Evolutionary conservation across 1,284 basidiomycete species (phyloP).

Genomic region (Ganoderma lucidum): DNA sequence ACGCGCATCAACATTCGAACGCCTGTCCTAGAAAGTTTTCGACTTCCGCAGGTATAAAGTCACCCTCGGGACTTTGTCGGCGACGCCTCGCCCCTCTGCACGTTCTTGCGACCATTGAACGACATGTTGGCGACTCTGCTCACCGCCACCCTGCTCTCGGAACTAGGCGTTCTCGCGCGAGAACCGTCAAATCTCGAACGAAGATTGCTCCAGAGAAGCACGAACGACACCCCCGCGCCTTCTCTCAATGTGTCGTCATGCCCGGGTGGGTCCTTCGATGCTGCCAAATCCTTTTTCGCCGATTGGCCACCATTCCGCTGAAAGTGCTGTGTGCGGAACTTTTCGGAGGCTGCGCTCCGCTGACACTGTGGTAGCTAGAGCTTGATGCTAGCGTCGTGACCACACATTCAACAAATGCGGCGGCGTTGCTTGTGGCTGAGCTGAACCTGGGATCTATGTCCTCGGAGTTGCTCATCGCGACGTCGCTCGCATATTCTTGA

Average conservation of each 20-base stretch:
- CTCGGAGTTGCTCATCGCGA: neutral
- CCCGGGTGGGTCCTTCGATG: conserved; percentile 25
- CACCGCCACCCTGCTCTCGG: conserved; percentile 21
- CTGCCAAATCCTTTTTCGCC: neutral
- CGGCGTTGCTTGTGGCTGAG: neutral
- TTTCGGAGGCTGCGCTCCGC: neutral
- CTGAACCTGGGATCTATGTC: neutral
- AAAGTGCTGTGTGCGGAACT: no score
- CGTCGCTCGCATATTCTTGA: neutral
- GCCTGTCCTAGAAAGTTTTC: neutral
- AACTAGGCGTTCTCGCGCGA: conserved; percentile 20
- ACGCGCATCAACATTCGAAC: neutral
- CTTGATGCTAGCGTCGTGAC: neutral
- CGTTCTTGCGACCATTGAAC: conserved; percentile 8
- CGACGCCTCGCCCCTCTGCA: conserved; percentile 23
- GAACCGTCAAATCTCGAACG: conserved; percentile 23
- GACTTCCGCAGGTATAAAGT: conserved; percentile 26
- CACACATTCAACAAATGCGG: neutral
- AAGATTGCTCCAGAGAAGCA: conserved; percentile 17
- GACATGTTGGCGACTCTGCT: conserved; percentile 24
- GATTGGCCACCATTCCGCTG: neutral
- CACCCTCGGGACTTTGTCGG: conserved; percentile 27
- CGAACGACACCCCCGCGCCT: conserved; percentile 11
- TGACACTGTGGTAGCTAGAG: neutral
- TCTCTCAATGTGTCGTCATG: conserved; percentile 32